Evolutionary conservation across 2,329 filamentous ascomycete genomes (phyloP), one percentile per base, ranked within the genome.

Genomic region (Colletotrichum destructivum): DNA sequence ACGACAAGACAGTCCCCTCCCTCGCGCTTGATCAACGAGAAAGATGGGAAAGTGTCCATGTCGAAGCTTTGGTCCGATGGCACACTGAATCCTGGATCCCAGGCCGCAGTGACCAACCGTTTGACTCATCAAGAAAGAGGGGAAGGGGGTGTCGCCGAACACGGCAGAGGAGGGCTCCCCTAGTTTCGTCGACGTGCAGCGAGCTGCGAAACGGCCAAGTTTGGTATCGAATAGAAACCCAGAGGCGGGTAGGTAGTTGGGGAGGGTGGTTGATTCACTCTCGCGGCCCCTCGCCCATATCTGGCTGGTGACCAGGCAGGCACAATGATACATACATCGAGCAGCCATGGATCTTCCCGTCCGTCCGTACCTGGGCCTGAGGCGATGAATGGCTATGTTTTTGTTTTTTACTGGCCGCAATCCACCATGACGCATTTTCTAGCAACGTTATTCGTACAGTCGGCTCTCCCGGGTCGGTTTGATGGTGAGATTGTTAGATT

Each of bases 141-240:
- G 47, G 57, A 26, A 26, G 26, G 26, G 26, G 26, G 3, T 26
- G 26, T 57, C 47, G 56, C 44, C 56, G 64, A 64, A 65, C 68
- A 71, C 56, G 68, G 68, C 68, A 68, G 40, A 68, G 63, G 31
- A 40, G 18, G 47, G 26, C 26, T 26, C 26, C 51, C 57, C 68
- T 56, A 38, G 54, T 62, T 26, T 26, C 21, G 60, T 38, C 57
- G 49, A 57, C 68, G 18, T 63, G 65, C 59, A 71, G 59, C 21
- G 42, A 46, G 16, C 51, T 46, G 52, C 47, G 9, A 40, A 62
- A 26, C n/a, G 15, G 2, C 40, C 3, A 51, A 35, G 38, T 69
- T 31, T 63, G 69, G 69, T 71, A 62, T 63, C 69, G 52, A 71
- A 71, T 71, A 47, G 52, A n/a, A 69, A 23, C 38, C 26, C n/a